Evolutionary conservation across 768 basidiomycete genomes (phyloP).

Genomic region (Lactarius trivialis): DNA sequence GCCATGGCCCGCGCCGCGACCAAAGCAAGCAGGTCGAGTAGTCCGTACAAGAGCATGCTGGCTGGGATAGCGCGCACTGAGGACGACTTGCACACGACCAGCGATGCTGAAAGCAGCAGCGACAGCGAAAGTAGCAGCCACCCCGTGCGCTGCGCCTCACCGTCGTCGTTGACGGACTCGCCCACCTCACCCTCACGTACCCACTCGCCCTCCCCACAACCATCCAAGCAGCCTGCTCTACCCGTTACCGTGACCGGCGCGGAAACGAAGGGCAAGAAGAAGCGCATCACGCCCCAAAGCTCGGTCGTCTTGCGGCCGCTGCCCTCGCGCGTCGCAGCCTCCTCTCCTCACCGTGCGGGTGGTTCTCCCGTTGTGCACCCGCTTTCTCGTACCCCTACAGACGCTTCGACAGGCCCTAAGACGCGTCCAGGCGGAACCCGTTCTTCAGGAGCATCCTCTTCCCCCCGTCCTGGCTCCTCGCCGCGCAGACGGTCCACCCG

Average conservation of each 20-base stretch:
- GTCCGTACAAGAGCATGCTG: neutral
- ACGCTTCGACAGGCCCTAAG: neutral
- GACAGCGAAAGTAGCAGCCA: neutral
- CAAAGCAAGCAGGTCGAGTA: neutral
- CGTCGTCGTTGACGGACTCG: neutral
- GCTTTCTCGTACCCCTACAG: neutral
- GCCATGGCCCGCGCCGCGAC: neutral
- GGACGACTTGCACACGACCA: neutral
- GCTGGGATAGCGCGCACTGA: neutral
- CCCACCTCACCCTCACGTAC: neutral
- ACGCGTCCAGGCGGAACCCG: neutral
- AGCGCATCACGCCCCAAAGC: neutral
- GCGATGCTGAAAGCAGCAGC: neutral
- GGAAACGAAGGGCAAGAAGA: neutral
- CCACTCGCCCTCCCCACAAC: neutral
- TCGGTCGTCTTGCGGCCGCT: neutral
- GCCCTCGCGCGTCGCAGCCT: neutral
- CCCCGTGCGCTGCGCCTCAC: neutral
- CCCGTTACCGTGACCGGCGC: neutral
- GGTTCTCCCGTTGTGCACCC: too few species aligned
- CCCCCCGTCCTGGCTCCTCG: neutral
- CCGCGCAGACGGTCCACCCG: neutral
- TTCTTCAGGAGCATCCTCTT: neutral
- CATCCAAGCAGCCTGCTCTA: neutral
- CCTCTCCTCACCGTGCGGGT: neutral